Percentiles rank a stretch among this genome's conserved stretches.
These are phyloP conservation scores for Microdochium paspali DNA, from an alignment of 2,329 filamentous ascomycete species.

Conservation along the genomic window DNA sequence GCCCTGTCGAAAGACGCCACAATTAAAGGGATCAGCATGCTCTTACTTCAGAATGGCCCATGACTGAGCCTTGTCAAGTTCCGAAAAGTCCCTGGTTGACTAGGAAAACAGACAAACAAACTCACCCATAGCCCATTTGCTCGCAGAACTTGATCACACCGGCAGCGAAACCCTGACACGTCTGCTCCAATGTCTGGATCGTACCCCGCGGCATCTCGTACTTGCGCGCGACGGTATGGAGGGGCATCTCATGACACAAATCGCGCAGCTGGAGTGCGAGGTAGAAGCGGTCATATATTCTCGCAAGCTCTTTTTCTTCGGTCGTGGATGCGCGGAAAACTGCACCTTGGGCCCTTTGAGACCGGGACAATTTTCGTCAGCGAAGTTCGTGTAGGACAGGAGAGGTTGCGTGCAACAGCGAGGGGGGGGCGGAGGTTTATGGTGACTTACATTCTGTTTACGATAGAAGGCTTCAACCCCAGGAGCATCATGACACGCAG, in stretches of 20 bases:
- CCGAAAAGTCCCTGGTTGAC: too few species aligned
- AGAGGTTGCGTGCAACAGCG: not conserved
- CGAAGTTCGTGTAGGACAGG: too few species aligned
- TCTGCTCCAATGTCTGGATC: constrained; percentile 64
- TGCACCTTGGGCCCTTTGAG: constrained; percentile 54
- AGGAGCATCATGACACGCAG: constrained; percentile 59
- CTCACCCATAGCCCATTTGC: constrained; percentile 62
- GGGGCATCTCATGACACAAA: constrained; percentile 65
- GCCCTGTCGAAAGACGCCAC: constrained; percentile 40
- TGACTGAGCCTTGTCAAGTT: constrained; percentile 1
- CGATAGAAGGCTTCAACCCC: constrained; percentile 55
- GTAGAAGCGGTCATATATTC: constrained; percentile 65
- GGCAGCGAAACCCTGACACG: constrained; percentile 68
- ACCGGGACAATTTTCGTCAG: constrained; percentile 2
- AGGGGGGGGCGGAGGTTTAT: not conserved
- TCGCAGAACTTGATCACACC: constrained; percentile 75
- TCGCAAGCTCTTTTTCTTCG: constrained; percentile 48
- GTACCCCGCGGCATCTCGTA: constrained; percentile 62
- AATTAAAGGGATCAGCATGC: not conserved
- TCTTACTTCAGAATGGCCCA: too few species aligned
- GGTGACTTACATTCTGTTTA: constrained; percentile 53
- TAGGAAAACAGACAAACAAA: constrained; percentile 1
- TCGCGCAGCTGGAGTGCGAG: constrained; percentile 69
- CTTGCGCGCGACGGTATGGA: constrained; percentile 59
- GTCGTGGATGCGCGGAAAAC: constrained; percentile 52